A percentile compares a stretch with the other conserved stretches of the same genome.
Conservation (phyloP, 805 yeast species). For the Starmerella ratchasimensis region DNA sequence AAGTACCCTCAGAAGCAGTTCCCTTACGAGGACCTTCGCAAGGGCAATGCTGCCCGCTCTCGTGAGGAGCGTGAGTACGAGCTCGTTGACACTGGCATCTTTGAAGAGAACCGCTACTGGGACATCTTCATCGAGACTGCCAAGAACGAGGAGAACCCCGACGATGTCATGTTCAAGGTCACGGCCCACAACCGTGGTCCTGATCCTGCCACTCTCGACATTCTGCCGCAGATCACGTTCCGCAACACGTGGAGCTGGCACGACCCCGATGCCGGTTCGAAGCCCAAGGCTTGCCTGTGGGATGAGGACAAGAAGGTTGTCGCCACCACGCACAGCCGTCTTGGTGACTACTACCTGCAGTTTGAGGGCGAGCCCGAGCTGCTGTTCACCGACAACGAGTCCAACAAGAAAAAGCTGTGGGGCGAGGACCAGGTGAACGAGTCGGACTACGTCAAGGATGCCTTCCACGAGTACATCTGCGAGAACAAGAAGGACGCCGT, state of each 20-base stretch:
- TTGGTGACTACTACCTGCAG: conserved; percentile 50
- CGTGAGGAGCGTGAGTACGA: conserved; percentile 67
- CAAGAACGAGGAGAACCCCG: conserved; percentile 65
- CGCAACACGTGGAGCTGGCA: conserved; percentile 90
- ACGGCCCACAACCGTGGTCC: conserved; percentile 79
- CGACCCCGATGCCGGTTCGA: conserved; percentile 28
- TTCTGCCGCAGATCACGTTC: conserved; percentile 69
- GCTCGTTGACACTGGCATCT: conserved; percentile 60
- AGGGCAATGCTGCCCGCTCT: conserved; percentile 50
- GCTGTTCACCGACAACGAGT: conserved; percentile 80
- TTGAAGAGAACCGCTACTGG: conserved; percentile 56
- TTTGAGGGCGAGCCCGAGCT: conserved; percentile 43
- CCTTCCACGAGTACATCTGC: conserved; percentile 72
- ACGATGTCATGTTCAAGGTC: conserved; percentile 66
- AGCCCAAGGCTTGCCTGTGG: conserved; percentile 30
- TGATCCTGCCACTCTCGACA: conserved; percentile 76
- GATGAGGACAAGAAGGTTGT: conserved; percentile 33
- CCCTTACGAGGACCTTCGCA: conserved; percentile 65
- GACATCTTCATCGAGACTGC: conserved; percentile 87
- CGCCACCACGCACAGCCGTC: conserved; percentile 49
- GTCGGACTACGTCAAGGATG: conserved; percentile 61
- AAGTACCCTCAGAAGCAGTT: conserved; percentile 80
- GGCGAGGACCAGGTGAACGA: conserved; percentile 39
- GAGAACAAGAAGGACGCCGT: conserved; percentile 44
- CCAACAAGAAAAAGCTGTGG: conserved; percentile 59